These are phyloP conservation scores for Eucommia ulmoides DNA, from an alignment of 257 asterid genomes.

Conservation along the genomic window DNA sequence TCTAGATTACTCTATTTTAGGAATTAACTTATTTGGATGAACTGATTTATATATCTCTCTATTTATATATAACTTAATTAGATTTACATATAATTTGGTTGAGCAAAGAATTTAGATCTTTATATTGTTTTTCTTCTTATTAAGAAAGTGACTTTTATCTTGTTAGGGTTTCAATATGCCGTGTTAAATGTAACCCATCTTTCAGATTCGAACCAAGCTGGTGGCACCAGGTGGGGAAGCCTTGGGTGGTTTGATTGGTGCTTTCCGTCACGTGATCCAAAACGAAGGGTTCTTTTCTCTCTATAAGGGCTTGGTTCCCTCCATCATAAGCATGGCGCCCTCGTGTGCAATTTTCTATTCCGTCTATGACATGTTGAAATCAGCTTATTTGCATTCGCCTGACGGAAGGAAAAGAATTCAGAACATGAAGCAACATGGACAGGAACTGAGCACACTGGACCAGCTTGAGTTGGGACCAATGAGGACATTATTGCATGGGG, in stretches of 20 bases:
- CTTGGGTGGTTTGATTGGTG: slow-evolving; percentile 87
- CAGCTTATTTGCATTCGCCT: slow-evolving; percentile 59
- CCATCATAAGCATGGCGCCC: slow-evolving; percentile 56
- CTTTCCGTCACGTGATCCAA: slow-evolving; percentile 53
- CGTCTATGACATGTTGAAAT: slow-evolving; percentile 46
- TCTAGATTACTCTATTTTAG: too few species aligned
- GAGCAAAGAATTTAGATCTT: too few species aligned
- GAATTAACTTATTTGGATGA: too few species aligned
- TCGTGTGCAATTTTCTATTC: slow-evolving; percentile 58
- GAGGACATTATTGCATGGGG: slow-evolving; percentile 87
- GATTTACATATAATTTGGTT: too few species aligned
- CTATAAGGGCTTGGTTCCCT: slow-evolving; percentile 50
- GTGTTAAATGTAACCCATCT: too few species aligned
- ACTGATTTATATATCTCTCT: too few species aligned
- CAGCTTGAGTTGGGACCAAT: slow-evolving; percentile 85
- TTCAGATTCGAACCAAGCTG: slow-evolving; percentile 86
- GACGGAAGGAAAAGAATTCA: slow-evolving; percentile 69
- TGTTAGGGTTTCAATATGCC: too few species aligned
- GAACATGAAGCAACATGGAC: slow-evolving; percentile 46
- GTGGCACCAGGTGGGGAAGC: slow-evolving; percentile 96
- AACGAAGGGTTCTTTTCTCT: slow-evolving; percentile 45
- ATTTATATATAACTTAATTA: too few species aligned
- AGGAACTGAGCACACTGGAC: slow-evolving; percentile 70
- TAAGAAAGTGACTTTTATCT: too few species aligned
- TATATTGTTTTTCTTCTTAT: too few species aligned